Base-by-base conservation (phyloP, 176 grass and related monocot species). In the Lolium multiflorum region DNA sequence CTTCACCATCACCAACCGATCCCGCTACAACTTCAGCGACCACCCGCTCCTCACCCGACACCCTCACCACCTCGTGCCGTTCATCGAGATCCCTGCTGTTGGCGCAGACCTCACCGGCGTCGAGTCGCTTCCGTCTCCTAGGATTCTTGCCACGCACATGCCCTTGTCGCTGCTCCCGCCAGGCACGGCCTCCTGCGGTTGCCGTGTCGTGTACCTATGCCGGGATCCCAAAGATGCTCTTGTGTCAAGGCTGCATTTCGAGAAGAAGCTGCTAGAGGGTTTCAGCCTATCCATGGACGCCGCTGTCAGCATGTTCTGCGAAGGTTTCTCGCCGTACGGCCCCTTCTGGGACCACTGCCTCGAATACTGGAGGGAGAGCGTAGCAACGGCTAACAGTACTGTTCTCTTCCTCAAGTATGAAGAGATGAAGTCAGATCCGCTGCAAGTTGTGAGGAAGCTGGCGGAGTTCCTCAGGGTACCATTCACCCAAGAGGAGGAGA, bases 1-100 rank as follows among this genome's bases (percentile, higher is more conserved):
- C n/a, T 90, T 86, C 78, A 21, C n/a, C 31, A 5, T 74, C 49
- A 3, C 31, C 25, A 51, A 64, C 11, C 71, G 18, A 15, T 16
- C 26, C 25, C 26, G 1, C 4, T 65, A 31, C 13, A 13, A 12
- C 57, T 22, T 60, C 20, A 22, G 2, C 20, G 20, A 22, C 57
- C 57, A 22, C 57, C 57, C 8, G 2, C 59, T 12, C 59, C 59
- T 24, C 21, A 24, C 59, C 11, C 21, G 21, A 3, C 21, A 61
- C 59, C n/a, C 59, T 61, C 9, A 24, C 9, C 21, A 11, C 1
- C 11, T 61, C 21, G n/a, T 60, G 21, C 9, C 59, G 4, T 61
- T 24, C 59, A 61, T 61, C 9, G 9, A 61, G 21, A 24, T 11
- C 59, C 21, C 21, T 2, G 25, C 5, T 11, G 11, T 14, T 12